phyloP scores from a whole-genome alignment of 495 filamentous ascomycete species.

The Acidiella bohemica region DNA sequence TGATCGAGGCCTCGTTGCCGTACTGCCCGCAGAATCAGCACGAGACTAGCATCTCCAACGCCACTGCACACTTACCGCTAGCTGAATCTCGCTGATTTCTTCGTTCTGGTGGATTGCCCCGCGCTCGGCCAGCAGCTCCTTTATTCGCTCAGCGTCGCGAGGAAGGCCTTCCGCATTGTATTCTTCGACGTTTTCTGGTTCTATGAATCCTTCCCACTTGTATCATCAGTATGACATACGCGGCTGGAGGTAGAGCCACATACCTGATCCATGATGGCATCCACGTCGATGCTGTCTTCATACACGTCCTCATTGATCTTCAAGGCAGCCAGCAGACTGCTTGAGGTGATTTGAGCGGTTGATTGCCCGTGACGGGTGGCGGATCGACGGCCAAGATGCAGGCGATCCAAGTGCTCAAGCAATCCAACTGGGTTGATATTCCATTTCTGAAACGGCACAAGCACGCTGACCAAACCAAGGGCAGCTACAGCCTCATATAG shows the following conservation, averaged over 20 bases:
- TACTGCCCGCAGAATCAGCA: background rate
- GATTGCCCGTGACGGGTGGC: too few relatives aligned
- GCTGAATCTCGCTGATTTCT: background rate
- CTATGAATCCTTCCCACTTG: too few relatives aligned
- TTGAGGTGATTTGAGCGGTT: background rate
- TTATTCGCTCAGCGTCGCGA: background rate
- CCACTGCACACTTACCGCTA: background rate
- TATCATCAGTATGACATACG: too few relatives aligned
- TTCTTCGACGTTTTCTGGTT: background rate
- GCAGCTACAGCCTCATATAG: conserved; percentile 7
- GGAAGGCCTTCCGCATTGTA: background rate
- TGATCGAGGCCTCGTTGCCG: conserved; percentile 4
- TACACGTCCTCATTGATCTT: background rate
- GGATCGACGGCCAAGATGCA: background rate
- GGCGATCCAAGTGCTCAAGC: background rate
- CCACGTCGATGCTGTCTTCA: background rate
- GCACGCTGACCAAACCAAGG: conserved; percentile 2
- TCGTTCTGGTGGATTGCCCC: background rate
- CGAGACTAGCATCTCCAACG: background rate
- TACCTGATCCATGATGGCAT: too few relatives aligned
- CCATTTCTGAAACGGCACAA: background rate
- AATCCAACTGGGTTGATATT: background rate
- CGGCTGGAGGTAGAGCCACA: too few relatives aligned
- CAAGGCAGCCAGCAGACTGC: background rate
- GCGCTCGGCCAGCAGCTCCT: background rate